A percentile compares a stretch with the other conserved stretches of the same genome.
Evolutionary conservation across 2,329 filamentous ascomycete genomes (phyloP).

Genomic region (Diaporthe aspalathi): DNA sequence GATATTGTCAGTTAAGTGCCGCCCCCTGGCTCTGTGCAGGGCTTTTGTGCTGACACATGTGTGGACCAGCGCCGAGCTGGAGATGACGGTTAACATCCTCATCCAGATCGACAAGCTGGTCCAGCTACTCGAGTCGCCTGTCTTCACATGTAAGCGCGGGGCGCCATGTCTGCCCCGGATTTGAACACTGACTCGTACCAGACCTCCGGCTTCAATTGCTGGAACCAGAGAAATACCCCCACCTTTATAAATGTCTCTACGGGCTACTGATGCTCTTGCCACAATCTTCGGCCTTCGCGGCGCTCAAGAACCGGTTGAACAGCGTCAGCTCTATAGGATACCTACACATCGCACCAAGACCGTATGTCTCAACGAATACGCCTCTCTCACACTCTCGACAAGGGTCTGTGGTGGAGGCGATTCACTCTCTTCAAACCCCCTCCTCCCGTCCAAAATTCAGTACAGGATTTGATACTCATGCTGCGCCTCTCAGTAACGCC

Average conservation of each 20-base stretch:
- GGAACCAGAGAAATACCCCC: conserved; percentile 93
- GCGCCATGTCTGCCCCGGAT: background rate
- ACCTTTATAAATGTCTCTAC: conserved; percentile 97
- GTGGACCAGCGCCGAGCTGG: conserved; percentile 81
- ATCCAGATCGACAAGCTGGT: conserved; percentile 99
- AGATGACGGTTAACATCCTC: conserved; percentile 98
- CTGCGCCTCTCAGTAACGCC: conserved; percentile 53
- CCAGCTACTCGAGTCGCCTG: conserved; percentile 94
- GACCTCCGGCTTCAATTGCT: conserved; percentile 94
- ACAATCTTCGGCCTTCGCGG: conserved; percentile 96
- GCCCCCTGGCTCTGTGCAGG: background rate
- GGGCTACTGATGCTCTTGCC: conserved; percentile 98
- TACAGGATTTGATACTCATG: conserved; percentile 52
- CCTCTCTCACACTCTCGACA: conserved; percentile 48
- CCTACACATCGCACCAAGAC: conserved; percentile 82
- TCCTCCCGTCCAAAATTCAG: conserved; percentile 41
- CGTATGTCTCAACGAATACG: conserved; percentile 67
- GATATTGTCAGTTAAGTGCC: conserved; percentile 75
- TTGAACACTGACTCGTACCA: conserved; percentile 50
- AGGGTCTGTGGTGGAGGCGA: conserved; percentile 49
- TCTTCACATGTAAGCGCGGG: conserved; percentile 86
- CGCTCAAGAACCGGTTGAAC: conserved; percentile 94
- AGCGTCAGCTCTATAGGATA: conserved; percentile 98
- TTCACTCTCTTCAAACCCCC: conserved; percentile 43
- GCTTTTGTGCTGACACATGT: conserved; percentile 42